Percentiles rank a stretch among this genome's conserved stretches.
These are phyloP conservation scores for Penicillium turbatum DNA, from an alignment of 495 filamentous ascomycete species.

Conservation along the genomic window DNA sequence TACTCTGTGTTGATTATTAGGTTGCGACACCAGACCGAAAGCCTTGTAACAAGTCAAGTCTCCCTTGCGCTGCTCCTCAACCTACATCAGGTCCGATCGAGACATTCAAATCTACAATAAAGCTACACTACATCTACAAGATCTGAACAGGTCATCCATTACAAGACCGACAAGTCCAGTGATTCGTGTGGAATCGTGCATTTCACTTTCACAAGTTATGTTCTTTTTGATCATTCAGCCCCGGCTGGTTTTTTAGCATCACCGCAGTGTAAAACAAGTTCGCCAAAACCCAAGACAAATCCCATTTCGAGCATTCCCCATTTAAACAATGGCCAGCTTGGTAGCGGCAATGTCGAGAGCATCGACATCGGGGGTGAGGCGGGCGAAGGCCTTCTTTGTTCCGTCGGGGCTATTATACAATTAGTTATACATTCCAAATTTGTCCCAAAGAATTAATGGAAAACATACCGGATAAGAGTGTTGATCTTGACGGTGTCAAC, in stretches of 20 bases:
- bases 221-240: constrained; percentile 47
- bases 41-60: too few species aligned
- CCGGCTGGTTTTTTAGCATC: constrained; percentile 44
- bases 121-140: not conserved
- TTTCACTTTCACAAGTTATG: constrained; percentile 24
- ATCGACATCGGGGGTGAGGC: constrained; percentile 92
- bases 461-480: constrained; percentile 84
- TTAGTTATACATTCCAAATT: constrained; percentile 13
- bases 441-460: not conserved
- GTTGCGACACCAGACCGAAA: too few species aligned
- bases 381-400: constrained; percentile 96
- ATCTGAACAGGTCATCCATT: constrained; percentile 1
- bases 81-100: too few species aligned
- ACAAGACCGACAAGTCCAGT: constrained; percentile 12
- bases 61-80: too few species aligned
- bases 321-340: constrained; percentile 95
- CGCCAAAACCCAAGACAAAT: constrained; percentile 39
- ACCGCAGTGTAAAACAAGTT: constrained; percentile 43
- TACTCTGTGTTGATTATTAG: too few species aligned
- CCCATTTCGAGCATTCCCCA: constrained; percentile 20
- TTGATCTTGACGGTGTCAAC: constrained; percentile 98
- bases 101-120: not conserved
- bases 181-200: constrained; percentile 17
- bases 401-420: constrained; percentile 70
- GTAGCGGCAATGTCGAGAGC: constrained; percentile 98